These are phyloP conservation scores for Sporopachydermia quercuum DNA, from an alignment of 805 yeast species.

Conservation along the genomic window DNA sequence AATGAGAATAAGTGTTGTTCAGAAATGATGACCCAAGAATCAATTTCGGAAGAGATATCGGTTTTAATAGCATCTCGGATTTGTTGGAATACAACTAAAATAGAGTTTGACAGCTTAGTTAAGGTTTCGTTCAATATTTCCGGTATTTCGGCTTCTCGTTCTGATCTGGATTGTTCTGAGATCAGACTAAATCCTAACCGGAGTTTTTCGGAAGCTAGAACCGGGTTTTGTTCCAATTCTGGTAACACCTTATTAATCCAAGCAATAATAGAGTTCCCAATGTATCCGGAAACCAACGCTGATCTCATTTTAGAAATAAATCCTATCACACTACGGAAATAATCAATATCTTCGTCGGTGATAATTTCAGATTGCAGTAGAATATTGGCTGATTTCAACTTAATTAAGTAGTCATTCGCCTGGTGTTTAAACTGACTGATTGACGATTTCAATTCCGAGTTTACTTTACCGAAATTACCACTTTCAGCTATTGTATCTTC, in stretches of 20 bases:
- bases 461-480: constrained; percentile 4
- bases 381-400: constrained; percentile 10
- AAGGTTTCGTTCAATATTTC: constrained; percentile 26
- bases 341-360: not conserved
- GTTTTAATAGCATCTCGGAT: constrained; percentile 19
- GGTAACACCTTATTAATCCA: not conserved
- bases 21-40: constrained; percentile 48
- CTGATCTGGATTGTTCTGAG: constrained; percentile 16
- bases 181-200: too few relatives aligned
- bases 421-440: not conserved
- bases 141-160: constrained; percentile 2
- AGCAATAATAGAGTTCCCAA: not conserved
- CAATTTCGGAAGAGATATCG: constrained; percentile 32
- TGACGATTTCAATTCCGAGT: not conserved
- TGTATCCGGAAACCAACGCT: not conserved
- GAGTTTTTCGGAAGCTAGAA: too few relatives aligned
- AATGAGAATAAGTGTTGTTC: constrained; percentile 30
- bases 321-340: not conserved
- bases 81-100: constrained; percentile 57
- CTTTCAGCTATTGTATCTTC: constrained; percentile 9
- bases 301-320: not conserved
- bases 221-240: constrained; percentile 10
- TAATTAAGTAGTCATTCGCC: constrained; percentile 8
- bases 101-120: constrained; percentile 37
- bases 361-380: constrained; percentile 6